phyloP scores from a whole-genome alignment of 2,329 filamentous ascomycete genomes.

The Colletotrichum abscissum region DNA sequence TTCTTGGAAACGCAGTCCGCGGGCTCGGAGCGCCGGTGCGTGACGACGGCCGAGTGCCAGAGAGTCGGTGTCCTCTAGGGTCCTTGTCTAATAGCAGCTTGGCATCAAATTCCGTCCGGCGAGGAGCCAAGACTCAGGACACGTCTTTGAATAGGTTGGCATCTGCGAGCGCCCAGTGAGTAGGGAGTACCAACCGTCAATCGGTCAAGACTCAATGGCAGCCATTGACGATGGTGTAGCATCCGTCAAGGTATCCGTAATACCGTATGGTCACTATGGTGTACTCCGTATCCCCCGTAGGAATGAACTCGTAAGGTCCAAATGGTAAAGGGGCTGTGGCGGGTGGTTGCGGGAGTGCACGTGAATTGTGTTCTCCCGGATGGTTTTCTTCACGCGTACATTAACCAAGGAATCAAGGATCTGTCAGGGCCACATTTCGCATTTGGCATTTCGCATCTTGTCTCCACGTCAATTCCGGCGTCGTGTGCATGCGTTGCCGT shows the following conservation, averaged over 20 bases:
- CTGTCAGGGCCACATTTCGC: background rate
- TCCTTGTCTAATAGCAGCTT: background rate
- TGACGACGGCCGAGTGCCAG: background rate
- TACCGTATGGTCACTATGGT: too few species aligned
- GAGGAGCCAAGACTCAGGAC: background rate
- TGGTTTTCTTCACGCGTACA: background rate
- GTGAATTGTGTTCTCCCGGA: background rate
- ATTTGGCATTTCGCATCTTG: background rate
- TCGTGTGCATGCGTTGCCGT: background rate
- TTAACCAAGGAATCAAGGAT: background rate
- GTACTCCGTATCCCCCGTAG: too few species aligned
- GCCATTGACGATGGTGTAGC: background rate
- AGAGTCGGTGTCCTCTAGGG: constrained; percentile 13
- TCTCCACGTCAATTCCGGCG: background rate
- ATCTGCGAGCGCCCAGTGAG: background rate
- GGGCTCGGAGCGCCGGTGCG: constrained; percentile 18
- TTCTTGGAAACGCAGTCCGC: constrained; percentile 5
- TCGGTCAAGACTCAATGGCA: background rate
- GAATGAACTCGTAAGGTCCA: too few species aligned
- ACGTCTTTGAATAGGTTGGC: background rate
- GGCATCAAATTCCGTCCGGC: background rate
- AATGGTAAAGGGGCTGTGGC: background rate
- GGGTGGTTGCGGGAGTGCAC: constrained; percentile 3
- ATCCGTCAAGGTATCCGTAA: background rate
- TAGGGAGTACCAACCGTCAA: background rate